A percentile compares a stretch with the other conserved stretches of the same genome.
Evolutionary conservation across 345 rosid genomes (phyloP).

Genomic region (Trapa incisa): DNA sequence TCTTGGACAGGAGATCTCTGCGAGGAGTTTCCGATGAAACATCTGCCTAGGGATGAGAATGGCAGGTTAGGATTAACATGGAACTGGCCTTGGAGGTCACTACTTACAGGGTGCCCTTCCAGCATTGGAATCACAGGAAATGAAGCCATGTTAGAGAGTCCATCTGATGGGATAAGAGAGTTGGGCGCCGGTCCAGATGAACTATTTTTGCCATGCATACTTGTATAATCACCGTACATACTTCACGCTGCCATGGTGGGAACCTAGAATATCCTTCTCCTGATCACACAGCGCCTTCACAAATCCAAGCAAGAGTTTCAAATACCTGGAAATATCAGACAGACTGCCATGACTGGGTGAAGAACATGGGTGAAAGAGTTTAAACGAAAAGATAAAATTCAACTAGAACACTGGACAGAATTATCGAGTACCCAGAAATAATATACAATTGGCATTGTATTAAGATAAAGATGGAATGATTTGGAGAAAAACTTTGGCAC

Average conservation of each 20-base stretch:
- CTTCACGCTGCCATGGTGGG: no score
- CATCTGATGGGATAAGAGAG: background rate
- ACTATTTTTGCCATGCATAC: slow-evolving; percentile 23
- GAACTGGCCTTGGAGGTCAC: slow-evolving; percentile 11
- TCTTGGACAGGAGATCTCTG: slow-evolving; percentile 11
- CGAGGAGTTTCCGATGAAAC: slow-evolving; percentile 21
- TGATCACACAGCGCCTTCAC: background rate
- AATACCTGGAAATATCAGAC: background rate
- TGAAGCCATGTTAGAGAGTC: slow-evolving; percentile 8
- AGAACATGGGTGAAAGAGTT: no score
- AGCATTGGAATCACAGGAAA: slow-evolving; percentile 19
- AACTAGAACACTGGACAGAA: background rate
- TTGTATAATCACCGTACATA: slow-evolving; percentile 27
- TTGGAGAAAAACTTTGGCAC: background rate
- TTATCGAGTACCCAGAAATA: background rate
- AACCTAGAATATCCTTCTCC: slow-evolving; percentile 18
- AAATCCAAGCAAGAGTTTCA: background rate
- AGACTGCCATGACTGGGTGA: background rate
- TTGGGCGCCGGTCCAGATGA: slow-evolving; percentile 1
- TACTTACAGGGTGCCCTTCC: slow-evolving; percentile 20
- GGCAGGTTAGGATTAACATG: slow-evolving; percentile 11
- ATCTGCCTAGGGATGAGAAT: slow-evolving; percentile 19
- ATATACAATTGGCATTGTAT: background rate
- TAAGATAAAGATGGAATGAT: background rate
- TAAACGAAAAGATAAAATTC: no score